Percentiles rank a stretch among this genome's conserved stretches.
phyloP scores from a whole-genome alignment of 2,329 filamentous ascomycete species.

The Fonsecaea pugnacius region DNA sequence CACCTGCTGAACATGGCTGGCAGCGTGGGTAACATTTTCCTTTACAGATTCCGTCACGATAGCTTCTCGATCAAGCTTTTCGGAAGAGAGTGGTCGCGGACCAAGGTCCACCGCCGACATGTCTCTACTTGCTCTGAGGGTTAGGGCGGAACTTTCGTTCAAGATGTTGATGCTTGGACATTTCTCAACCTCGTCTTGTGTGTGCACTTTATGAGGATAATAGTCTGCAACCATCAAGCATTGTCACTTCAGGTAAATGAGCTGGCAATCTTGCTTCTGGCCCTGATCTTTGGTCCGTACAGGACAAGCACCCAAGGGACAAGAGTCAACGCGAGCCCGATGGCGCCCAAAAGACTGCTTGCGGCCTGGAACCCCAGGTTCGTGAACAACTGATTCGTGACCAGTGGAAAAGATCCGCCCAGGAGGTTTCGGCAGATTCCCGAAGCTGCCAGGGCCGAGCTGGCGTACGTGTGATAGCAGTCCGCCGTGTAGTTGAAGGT shows the following conservation, averaged over 20 bases:
- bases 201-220: not conserved
- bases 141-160: not conserved
- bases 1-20: too few species aligned
- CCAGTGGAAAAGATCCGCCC: slow-evolving; percentile 77
- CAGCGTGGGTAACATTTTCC: too few species aligned
- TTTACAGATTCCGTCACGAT: too few species aligned
- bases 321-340: slow-evolving; percentile 68
- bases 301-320: slow-evolving; percentile 85
- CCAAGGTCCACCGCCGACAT: too few species aligned
- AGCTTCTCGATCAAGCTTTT: too few species aligned
- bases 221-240: not conserved
- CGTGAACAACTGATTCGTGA: slow-evolving; percentile 73
- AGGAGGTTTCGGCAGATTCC: slow-evolving; percentile 86
- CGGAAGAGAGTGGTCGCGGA: too few species aligned
- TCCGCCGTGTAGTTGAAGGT: slow-evolving; percentile 94
- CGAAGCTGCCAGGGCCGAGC: slow-evolving; percentile 82
- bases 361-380: slow-evolving; percentile 73
- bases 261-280: slow-evolving; percentile 73
- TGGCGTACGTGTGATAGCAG: slow-evolving; percentile 82
- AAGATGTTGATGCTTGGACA: not conserved
- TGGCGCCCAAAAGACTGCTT: slow-evolving; percentile 74
- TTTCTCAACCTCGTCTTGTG: not conserved
- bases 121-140: not conserved
- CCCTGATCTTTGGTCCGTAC: slow-evolving; percentile 75
- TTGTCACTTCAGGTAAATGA: slow-evolving; percentile 19